Percentiles rank a stretch among this genome's conserved stretches.
Evolutionary conservation across 23 red algal genomes (phyloP).

Genomic region (Pyropia yezoensis): DNA sequence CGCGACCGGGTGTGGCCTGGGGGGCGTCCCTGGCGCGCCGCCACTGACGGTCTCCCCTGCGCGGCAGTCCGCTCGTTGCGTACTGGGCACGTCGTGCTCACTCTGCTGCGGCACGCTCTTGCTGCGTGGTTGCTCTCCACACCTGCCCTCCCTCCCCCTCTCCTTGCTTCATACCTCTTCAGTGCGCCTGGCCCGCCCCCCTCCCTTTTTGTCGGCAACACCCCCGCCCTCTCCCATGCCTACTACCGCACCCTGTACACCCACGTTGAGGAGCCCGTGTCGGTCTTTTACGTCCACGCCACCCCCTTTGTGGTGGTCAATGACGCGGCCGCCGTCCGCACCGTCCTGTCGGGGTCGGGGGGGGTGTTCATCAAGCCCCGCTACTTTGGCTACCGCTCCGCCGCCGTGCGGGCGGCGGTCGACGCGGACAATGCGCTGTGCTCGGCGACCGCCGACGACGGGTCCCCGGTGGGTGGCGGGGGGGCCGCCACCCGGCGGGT

Average conservation of each 20-base stretch:
- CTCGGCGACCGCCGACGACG: conserved; percentile 14
- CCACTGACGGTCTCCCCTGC: no score
- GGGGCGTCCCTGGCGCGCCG: no score
- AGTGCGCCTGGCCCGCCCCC: conserved; percentile 54
- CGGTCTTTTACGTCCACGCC: conserved; percentile 69
- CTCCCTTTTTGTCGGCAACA: conserved; percentile 65
- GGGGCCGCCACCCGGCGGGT: conserved; percentile 63
- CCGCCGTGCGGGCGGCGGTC: conserved; percentile 57
- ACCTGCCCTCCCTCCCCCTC: no score
- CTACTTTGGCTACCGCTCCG: conserved; percentile 97
- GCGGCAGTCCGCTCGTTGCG: no score
- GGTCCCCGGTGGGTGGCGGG: conserved; percentile 10
- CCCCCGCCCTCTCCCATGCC: conserved; percentile 15
- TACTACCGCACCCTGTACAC: conserved; percentile 72
- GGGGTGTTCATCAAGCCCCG: conserved; percentile 79
- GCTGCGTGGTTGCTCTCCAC: no score
- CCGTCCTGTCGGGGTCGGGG: conserved; percentile 53
- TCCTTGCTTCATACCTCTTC: no score
- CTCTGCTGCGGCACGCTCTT: no score
- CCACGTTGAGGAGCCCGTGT: conserved; percentile 50
- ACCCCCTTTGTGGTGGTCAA: conserved; percentile 85
- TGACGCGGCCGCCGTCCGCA: conserved; percentile 41
- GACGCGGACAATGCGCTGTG: conserved; percentile 18
- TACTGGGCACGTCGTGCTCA: no score
- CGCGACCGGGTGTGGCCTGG: no score